A percentile compares a stretch with the other conserved stretches of the same genome.
Evolutionary conservation across 1,139 yeast genomes (phyloP).

Genomic region (Suhomyces wounanorum): DNA sequence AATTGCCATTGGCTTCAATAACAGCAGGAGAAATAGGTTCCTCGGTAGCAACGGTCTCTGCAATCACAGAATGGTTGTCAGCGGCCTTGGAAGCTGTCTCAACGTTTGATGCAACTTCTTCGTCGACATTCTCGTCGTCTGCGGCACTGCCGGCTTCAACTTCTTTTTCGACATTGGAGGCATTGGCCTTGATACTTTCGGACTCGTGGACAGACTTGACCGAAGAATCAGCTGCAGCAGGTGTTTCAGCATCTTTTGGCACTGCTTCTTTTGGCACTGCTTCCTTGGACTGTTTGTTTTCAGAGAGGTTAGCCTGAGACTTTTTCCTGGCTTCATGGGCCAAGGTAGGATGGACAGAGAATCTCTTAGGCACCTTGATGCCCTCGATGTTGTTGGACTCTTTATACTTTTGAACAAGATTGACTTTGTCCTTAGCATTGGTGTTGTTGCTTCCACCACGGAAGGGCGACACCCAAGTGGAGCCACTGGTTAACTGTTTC

Average conservation of each 20-base stretch:
- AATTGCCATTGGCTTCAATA: not conserved
- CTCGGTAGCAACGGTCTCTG: not conserved
- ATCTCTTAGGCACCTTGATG: constrained; percentile 45
- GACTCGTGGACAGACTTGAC: not conserved
- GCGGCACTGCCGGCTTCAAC: constrained; percentile 1
- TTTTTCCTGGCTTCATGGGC: constrained; percentile 33
- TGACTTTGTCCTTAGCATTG: constrained; percentile 24
- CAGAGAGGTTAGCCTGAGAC: constrained; percentile 1
- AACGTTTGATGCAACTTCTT: not conserved
- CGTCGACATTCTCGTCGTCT: not conserved
- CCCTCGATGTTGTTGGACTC: constrained; percentile 38
- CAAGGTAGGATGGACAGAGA: constrained; percentile 44
- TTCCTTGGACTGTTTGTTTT: not conserved
- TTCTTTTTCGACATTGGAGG: not conserved
- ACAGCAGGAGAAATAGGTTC: not conserved
- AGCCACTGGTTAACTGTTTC: constrained; percentile 41
- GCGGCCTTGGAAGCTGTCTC: not conserved
- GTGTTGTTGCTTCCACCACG: constrained; percentile 29
- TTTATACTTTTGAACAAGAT: constrained; percentile 36
- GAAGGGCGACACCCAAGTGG: constrained; percentile 56
- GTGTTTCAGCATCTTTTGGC: not conserved
- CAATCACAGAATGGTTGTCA: not conserved
- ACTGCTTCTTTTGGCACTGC: not conserved
- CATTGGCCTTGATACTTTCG: not conserved
- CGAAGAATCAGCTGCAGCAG: not conserved